phyloP scores from a whole-genome alignment of 2,329 filamentous ascomycete species.

The Colletotrichum magnum region DNA sequence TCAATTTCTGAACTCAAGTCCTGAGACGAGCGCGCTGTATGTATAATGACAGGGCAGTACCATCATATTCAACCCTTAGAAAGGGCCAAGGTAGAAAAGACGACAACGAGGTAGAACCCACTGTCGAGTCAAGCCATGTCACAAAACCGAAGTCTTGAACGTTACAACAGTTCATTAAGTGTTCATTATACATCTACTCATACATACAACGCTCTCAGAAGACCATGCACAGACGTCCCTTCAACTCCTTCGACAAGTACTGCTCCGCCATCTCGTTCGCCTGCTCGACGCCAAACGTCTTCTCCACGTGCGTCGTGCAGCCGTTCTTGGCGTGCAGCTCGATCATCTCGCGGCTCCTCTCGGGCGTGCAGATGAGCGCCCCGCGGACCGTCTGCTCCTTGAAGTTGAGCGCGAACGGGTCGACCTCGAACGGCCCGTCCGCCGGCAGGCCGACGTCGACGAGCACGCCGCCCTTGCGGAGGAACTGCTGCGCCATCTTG shows the following conservation, averaged over 20 bases:
- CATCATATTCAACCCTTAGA: too few relatives aligned
- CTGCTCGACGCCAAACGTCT: slow-evolving; percentile 38
- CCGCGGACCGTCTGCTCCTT: slow-evolving; percentile 43
- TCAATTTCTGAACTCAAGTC: too few relatives aligned
- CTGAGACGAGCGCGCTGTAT: too few relatives aligned
- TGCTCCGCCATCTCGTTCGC: slow-evolving; percentile 41
- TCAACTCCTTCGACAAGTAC: slow-evolving; percentile 39
- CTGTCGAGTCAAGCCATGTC: too few relatives aligned
- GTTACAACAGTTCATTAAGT: not conserved
- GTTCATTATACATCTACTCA: slow-evolving; percentile 6
- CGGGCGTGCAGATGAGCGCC: slow-evolving; percentile 40
- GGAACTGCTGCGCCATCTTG: slow-evolving; percentile 40
- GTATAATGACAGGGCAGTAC: too few relatives aligned
- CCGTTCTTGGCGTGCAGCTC: slow-evolving; percentile 40
- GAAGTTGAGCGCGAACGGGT: slow-evolving; percentile 42
- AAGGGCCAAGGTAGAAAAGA: too few relatives aligned
- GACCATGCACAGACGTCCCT: slow-evolving; percentile 41
- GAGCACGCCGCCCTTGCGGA: slow-evolving; percentile 40
- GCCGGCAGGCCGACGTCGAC: slow-evolving; percentile 40
- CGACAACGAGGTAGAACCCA: too few relatives aligned
- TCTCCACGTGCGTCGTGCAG: slow-evolving; percentile 40
- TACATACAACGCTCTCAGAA: slow-evolving; percentile 29
- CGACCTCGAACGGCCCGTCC: slow-evolving; percentile 41
- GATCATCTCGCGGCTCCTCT: slow-evolving; percentile 41
- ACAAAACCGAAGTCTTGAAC: too few relatives aligned